Evolutionary conservation across 495 filamentous ascomycete species (phyloP), one percentile per base, ranked within the genome.

Genomic region (Aspergillus mulundensis): DNA sequence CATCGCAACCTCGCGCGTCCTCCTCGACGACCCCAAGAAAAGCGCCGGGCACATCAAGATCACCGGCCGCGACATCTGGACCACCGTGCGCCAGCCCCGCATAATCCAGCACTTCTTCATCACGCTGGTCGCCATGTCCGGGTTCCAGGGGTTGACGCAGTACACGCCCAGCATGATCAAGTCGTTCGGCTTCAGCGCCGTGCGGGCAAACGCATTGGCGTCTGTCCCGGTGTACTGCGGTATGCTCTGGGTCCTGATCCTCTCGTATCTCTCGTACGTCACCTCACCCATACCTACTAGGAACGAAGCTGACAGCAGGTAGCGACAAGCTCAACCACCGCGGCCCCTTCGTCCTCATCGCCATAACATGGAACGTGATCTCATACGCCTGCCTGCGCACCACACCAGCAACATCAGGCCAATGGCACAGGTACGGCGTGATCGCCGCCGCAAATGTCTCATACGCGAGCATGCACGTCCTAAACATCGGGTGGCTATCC

Each of bases 401-500:
- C 8, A 65, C 45, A 0, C 42, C 70, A 7, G 58, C 52, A 8
- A 46, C 57, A 21, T 36, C 68, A 0, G 50, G 53, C 0, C 50
- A 46, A 38, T 76, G 76, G 77, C 71, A 73, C 8, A 61, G 70
- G 23, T 81, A 77, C 38, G 73, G 68, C 0, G 71, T 72, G 4
- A 77, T 78, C 45, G 77, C 76, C 1, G 73, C 78, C 0, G 70
- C 80, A n/a, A 71, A 74, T 18, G 59, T 70, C 7, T 68, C 81
- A 54, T 75, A 81, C 70, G 55, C 76, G 67, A 76, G 76, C 64
- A 56, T 81, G 75, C 70, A 81, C 25, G 66, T 75, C 50, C 59
- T 84, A 0, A 79, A 77, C 36, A 62, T 80, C 11, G 72, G 73
- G 11, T 78, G 75, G 62, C 66, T 84, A 3, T 74, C 74, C 5